A percentile compares a stretch with the other conserved stretches of the same genome.
Evolutionary conservation across 495 filamentous ascomycete genomes (phyloP).

Genomic region (Aspergillus diversus): DNA sequence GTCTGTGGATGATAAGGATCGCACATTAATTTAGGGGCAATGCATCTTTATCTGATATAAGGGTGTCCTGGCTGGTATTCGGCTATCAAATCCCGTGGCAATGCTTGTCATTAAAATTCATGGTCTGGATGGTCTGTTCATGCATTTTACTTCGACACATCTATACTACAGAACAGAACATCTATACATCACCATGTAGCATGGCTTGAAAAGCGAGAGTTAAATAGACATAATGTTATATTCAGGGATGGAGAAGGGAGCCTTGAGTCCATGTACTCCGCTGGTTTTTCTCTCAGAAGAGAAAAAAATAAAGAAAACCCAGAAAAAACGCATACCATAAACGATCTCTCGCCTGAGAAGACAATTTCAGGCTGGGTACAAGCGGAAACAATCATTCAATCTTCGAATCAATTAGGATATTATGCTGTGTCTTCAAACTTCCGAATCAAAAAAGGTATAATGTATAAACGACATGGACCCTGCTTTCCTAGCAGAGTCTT

Average conservation of each 20-base stretch:
- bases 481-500: slow-evolving; percentile 4
- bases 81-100: background rate
- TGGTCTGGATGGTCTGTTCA: background rate
- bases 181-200: too few relatives aligned
- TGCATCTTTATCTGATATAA: slow-evolving; percentile 6
- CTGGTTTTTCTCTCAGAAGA: background rate
- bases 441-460: slow-evolving; percentile 42
- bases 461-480: slow-evolving; percentile 42
- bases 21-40: background rate
- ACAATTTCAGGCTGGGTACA: slow-evolving; percentile 15
- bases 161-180: background rate
- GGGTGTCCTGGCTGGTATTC: background rate
- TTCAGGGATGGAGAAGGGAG: background rate
- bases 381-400: slow-evolving; percentile 16
- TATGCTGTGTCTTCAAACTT: slow-evolving; percentile 36
- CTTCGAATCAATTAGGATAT: slow-evolving; percentile 42
- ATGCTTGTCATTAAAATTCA: background rate
- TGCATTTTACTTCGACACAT: background rate
- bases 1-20: slow-evolving; percentile 12
- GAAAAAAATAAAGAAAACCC: background rate
- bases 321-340: slow-evolving; percentile 5
- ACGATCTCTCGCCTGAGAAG: slow-evolving; percentile 1
- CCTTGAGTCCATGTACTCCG: background rate
- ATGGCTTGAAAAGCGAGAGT: too few relatives aligned
- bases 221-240: background rate